Percentiles rank a stretch among this genome's conserved stretches.
Evolutionary conservation across 2,329 filamentous ascomycete genomes (phyloP).

Genomic region (Cadophora luteo-olivacea): DNA sequence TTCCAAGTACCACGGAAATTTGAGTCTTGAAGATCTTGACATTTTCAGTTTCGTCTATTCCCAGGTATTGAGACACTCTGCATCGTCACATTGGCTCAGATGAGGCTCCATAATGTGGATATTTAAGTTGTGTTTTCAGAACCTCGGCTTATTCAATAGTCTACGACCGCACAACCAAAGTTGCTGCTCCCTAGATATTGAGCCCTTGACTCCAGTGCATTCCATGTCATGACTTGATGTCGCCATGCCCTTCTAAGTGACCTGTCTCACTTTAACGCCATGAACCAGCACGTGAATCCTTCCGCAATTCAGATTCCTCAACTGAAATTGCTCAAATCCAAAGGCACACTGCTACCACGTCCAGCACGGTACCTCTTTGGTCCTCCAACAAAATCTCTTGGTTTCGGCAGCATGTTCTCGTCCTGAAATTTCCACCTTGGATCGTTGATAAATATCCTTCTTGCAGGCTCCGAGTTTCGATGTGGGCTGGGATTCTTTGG

Average conservation of each 20-base stretch:
- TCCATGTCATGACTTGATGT: neutral
- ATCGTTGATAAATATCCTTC: conserved; percentile 72
- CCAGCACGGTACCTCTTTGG: conserved; percentile 86
- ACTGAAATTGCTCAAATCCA: conserved; percentile 70
- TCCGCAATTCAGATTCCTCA: conserved; percentile 20
- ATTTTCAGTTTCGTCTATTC: too few species aligned
- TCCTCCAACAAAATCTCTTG: conserved; percentile 78
- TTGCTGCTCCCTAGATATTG: neutral
- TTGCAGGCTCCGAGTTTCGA: conserved; percentile 47
- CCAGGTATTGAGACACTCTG: neutral
- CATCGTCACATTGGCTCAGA: neutral
- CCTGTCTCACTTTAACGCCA: conserved; percentile 13
- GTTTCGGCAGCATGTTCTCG: conserved; percentile 82
- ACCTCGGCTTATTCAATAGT: neutral
- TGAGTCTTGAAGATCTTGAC: too few species aligned
- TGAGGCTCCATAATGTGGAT: neutral
- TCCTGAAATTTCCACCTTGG: conserved; percentile 85
- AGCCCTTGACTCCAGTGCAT: neutral
- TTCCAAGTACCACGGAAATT: neutral
- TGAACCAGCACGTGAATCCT: neutral
- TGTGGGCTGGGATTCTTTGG: conserved; percentile 56
- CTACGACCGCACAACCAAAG: neutral
- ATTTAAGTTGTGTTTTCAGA: neutral
- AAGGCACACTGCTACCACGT: conserved; percentile 89
- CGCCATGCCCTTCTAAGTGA: neutral